A percentile compares a stretch with the other conserved stretches of the same genome.
Evolutionary conservation across 768 basidiomycete species (phyloP).

Genomic region (Russula ochroleuca): DNA sequence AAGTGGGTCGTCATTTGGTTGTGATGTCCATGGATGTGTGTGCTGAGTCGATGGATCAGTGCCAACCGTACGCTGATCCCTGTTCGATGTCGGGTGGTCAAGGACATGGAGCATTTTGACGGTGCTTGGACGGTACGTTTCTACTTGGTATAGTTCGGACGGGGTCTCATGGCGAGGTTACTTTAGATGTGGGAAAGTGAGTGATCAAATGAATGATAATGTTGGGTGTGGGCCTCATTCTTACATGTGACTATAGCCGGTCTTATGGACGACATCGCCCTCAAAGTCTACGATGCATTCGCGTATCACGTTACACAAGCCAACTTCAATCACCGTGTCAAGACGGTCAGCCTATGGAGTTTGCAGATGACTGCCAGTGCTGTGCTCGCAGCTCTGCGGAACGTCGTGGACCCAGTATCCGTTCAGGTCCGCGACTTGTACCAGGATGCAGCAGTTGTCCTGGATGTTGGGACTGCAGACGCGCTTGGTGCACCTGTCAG

Average conservation of each 20-base stretch:
- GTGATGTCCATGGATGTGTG: not conserved
- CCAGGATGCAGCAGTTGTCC: slow-evolving; percentile 7
- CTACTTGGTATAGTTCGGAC: slow-evolving; percentile 9
- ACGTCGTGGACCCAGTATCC: slow-evolving; percentile 63
- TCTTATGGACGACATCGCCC: slow-evolving; percentile 83
- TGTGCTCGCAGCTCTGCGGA: slow-evolving; percentile 74
- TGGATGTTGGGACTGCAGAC: not conserved
- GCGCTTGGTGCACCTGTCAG: slow-evolving; percentile 4
- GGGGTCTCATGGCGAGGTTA: slow-evolving; percentile 18
- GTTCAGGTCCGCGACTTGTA: slow-evolving; percentile 36
- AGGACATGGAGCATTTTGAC: slow-evolving; percentile 84
- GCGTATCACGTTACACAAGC: slow-evolving; percentile 92
- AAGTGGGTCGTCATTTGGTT: slow-evolving; percentile 48
- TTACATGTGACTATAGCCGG: slow-evolving; percentile 54
- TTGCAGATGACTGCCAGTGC: slow-evolving; percentile 89
- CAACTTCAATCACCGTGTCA: slow-evolving; percentile 84
- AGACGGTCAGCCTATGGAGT: slow-evolving; percentile 90
- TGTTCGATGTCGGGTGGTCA: slow-evolving; percentile 84
- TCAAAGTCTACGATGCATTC: slow-evolving; percentile 88
- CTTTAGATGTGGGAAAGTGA: slow-evolving; percentile 88
- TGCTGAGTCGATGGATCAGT: slow-evolving; percentile 41
- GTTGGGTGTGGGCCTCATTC: not conserved
- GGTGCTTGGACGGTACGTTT: slow-evolving; percentile 89
- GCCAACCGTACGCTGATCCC: slow-evolving; percentile 92
- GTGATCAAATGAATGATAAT: slow-evolving; percentile 29